phyloP scores from a whole-genome alignment of 2,329 filamentous ascomycete species.

The Penicillium verrucosum region DNA sequence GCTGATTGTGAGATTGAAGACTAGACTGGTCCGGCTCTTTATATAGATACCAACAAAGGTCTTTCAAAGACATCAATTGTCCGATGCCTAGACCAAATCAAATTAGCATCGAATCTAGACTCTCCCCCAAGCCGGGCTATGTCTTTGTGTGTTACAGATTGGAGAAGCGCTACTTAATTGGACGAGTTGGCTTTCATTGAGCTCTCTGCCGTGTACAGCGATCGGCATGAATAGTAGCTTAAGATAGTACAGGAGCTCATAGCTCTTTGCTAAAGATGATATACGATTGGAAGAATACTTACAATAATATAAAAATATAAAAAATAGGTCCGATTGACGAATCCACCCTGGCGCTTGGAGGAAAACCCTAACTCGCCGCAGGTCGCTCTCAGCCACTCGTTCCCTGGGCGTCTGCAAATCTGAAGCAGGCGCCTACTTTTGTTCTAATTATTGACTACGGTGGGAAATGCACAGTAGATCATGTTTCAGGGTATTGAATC shows the following conservation, averaged over 20 bases:
- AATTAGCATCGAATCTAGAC: constrained; percentile 16
- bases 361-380: constrained; percentile 7
- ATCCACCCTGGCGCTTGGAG: constrained; percentile 31
- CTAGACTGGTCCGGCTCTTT: constrained; percentile 3
- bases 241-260: neutral
- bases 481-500: constrained; percentile 16
- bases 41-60: constrained; percentile 8
- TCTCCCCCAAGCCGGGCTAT: neutral
- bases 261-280: neutral
- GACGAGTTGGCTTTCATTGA: neutral
- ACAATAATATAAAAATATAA: neutral
- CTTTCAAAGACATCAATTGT: neutral
- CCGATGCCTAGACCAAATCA: constrained; percentile 15
- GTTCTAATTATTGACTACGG: neutral
- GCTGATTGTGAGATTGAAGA: constrained; percentile 6
- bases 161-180: neutral
- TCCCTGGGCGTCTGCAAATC: constrained; percentile 2
- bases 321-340: neutral
- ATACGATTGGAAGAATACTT: neutral
- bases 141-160: constrained; percentile 8
- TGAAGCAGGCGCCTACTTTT: constrained; percentile 20
- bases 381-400: constrained; percentile 27
- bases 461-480: constrained; percentile 9
- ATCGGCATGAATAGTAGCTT: neutral
- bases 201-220: neutral